These are phyloP conservation scores for Rhododendron kiyosumense DNA, from an alignment of 148 eudicot genomes.

Conservation along the genomic window DNA sequence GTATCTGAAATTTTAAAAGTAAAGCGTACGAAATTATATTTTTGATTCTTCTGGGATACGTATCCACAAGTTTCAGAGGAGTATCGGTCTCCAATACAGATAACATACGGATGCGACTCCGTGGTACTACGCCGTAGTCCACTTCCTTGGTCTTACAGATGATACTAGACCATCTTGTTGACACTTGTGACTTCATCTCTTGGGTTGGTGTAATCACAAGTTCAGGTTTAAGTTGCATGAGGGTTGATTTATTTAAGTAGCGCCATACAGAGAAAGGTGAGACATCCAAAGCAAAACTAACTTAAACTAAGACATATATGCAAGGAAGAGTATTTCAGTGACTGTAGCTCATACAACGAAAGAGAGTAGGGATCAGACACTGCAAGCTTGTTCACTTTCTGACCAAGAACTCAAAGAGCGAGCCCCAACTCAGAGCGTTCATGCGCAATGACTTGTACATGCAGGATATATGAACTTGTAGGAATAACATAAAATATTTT, in stretches of 20 bases:
- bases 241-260: neutral
- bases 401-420: neutral
- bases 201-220: too few species aligned
- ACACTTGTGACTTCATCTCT: too few species aligned
- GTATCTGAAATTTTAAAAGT: too few species aligned
- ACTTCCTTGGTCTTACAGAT: too few species aligned
- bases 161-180: too few species aligned
- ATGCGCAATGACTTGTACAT: neutral
- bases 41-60: too few species aligned
- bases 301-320: neutral
- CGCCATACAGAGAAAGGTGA: neutral
- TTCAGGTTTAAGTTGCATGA: neutral
- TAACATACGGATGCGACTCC: too few species aligned
- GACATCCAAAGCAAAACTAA: neutral
- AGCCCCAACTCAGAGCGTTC: neutral
- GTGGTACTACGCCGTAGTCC: too few species aligned
- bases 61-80: too few species aligned
- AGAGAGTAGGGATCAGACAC: neutral
- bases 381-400: neutral
- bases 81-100: too few species aligned
- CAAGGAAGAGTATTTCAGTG: too few species aligned
- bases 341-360: neutral
- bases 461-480: neutral
- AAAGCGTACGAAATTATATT: too few species aligned
- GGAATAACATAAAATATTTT: neutral